These are phyloP conservation scores for Begonia fuchsioides DNA, from an alignment of 306 rosid species.

Conservation along the genomic window DNA sequence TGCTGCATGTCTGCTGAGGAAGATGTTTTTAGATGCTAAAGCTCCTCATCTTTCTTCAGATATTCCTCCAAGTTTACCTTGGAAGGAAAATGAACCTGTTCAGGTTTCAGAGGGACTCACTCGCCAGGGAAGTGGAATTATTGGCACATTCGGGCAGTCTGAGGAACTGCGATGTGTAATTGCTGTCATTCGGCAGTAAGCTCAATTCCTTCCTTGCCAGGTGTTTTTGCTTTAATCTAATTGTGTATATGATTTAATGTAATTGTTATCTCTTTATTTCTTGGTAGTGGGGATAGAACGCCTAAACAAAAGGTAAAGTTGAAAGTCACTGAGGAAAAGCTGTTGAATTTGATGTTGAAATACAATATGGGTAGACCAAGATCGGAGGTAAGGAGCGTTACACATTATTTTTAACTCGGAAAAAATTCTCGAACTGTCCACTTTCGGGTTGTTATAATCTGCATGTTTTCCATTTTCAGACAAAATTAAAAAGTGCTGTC, in stretches of 20 bases:
- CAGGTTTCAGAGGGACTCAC: conserved; percentile 65
- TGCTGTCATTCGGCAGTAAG: conserved; percentile 91
- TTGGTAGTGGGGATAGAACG: conserved; percentile 96
- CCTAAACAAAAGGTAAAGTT: conserved; percentile 97
- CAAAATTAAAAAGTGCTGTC: conserved; percentile 91
- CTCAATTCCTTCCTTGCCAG: conserved; percentile 7
- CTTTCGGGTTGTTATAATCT: conserved; percentile 11
- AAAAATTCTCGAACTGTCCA: neutral
- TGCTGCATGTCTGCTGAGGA: conserved; percentile 90
- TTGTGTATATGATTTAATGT: conserved; percentile 3
- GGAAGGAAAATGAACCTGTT: conserved; percentile 68
- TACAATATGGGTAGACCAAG: conserved; percentile 94
- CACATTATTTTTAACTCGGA: conserved; percentile 2
- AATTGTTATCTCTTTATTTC: conserved; percentile 13
- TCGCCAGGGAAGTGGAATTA: conserved; percentile 92
- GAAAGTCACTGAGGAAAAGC: conserved; percentile 89
- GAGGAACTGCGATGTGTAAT: conserved; percentile 96
- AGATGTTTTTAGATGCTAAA: conserved; percentile 86
- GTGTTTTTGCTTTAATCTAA: conserved; percentile 4
- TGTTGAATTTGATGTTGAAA: conserved; percentile 73
- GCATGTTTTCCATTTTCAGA: conserved; percentile 32
- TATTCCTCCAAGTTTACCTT: conserved; percentile 86
- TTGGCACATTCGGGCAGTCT: conserved; percentile 71
- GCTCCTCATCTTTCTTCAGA: conserved; percentile 94
- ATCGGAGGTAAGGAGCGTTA: conserved; percentile 46